Base-by-base conservation (phyloP, 2,329 filamentous ascomycete species). In the Emmonsiellopsis sp. region DNA sequence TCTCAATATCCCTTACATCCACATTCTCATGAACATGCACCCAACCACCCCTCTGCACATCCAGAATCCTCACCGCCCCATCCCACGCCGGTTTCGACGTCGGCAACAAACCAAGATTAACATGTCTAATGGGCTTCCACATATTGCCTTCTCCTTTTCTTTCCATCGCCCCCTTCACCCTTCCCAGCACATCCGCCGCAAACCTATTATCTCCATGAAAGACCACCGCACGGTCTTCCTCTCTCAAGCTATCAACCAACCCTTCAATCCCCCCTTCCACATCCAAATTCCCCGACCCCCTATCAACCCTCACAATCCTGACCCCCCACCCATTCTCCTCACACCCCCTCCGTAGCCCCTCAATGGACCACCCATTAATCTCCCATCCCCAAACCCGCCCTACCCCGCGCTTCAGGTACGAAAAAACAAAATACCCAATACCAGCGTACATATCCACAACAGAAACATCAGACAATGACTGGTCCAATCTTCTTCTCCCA, bases 351-450 rank as follows among this genome's bases (percentile, higher is more conserved):
- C 83, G 77, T 64, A 97, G 68, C 0, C 87, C 90, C 72, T 96
- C 89, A 36, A 95, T 80, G 59, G 85, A 90, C 85, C 91, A 87
- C 0, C 86, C 85, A 66, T 95, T 96, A 45, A 96, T 74, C 69
- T 97, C 92, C 87, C 88, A 97, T 61, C 89, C 88, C 42, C 93
- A 74, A 1, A 96, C 85, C 48, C 79, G 73, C 7, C 62, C 73
- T 62, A 91, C 73, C 0, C 88, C 89, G 14, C 85, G 79, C 55
- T 74, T 77, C 6, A 84, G 79, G 69, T 95, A 96, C 34, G 83
- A 87, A 64, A 96, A 95, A 3, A 86, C 82, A 70, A 97, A 96
- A 70, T 96, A 96, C 5, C 92, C 92, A 58, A 96, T 95, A 0
- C 92, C 92, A 0, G 87, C 88, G 71, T 95, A 96, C 55, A 97